phyloP scores from a whole-genome alignment of 2,329 filamentous ascomycete genomes.

The Tolypocladium pustulatum region DNA sequence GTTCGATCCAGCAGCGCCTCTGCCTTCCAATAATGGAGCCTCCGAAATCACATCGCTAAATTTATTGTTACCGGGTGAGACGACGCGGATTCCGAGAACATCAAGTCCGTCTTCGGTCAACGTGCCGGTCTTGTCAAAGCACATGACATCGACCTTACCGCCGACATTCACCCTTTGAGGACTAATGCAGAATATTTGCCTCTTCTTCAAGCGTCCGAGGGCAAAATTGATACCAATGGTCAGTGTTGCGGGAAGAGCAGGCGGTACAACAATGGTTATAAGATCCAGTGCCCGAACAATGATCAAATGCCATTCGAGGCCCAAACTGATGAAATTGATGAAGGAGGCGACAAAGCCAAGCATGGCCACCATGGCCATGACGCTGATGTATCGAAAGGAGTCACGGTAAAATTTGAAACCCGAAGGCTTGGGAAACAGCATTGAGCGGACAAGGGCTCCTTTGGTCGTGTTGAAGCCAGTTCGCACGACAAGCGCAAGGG shows the following conservation, averaged over 20 bases:
- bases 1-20: neutral
- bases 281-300: slow-evolving; percentile 85
- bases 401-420: slow-evolving; percentile 98
- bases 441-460: slow-evolving; percentile 86
- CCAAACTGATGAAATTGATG: slow-evolving; percentile 81
- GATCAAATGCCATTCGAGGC: slow-evolving; percentile 79
- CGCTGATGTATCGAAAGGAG: slow-evolving; percentile 93
- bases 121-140: slow-evolving; percentile 98
- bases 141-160: slow-evolving; percentile 90
- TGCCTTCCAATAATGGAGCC: slow-evolving; percentile 1
- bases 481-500: slow-evolving; percentile 80
- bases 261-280: slow-evolving; percentile 95
- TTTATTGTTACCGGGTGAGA: slow-evolving; percentile 46
- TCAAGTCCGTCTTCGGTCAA: slow-evolving; percentile 93
- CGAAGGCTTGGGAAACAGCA: slow-evolving; percentile 96
- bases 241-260: slow-evolving; percentile 84
- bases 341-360: slow-evolving; percentile 87
- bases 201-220: slow-evolving; percentile 70
- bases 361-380: slow-evolving; percentile 81
- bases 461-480: slow-evolving; percentile 98
- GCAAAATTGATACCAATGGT: slow-evolving; percentile 97
- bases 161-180: slow-evolving; percentile 95
- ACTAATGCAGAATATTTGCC: slow-evolving; percentile 94
- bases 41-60: slow-evolving; percentile 72
- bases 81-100: slow-evolving; percentile 77